Percentiles rank a stretch among this genome's conserved stretches.
Evolutionary conservation across 345 rosid species (phyloP).

Genomic region (Boechera divaricarpa): DNA sequence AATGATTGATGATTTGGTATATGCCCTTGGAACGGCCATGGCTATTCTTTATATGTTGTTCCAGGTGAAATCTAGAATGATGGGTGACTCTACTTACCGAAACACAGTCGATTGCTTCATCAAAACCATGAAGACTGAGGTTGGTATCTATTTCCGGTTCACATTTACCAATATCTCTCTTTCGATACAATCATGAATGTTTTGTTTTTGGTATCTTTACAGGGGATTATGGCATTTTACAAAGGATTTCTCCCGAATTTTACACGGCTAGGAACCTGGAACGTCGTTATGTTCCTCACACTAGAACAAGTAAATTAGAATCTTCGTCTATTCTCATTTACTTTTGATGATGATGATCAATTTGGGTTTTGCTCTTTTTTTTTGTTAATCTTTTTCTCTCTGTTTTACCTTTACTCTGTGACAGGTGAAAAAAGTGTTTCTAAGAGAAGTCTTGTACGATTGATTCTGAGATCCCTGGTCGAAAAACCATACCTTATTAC

Average conservation of each 20-base stretch:
- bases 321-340: constrained; percentile 19
- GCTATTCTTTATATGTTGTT: constrained; percentile 41
- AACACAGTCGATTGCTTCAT: constrained; percentile 90
- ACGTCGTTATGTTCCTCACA: constrained; percentile 88
- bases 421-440: constrained; percentile 74
- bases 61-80: constrained; percentile 99
- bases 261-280: constrained; percentile 92
- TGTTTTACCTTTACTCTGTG: constrained; percentile 28
- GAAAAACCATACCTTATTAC: constrained; percentile 30
- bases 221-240: constrained; percentile 89
- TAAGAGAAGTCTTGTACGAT: constrained; percentile 65
- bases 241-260: constrained; percentile 96
- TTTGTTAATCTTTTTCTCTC: constrained; percentile 6
- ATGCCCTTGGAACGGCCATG: constrained; percentile 21
- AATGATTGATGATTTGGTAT: constrained; percentile 25
- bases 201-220: constrained; percentile 37
- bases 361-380: constrained; percentile 11
- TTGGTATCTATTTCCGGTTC: constrained; percentile 35
- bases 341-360: constrained; percentile 24
- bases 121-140: constrained; percentile 91
- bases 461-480: constrained; percentile 37
- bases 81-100: constrained; percentile 93
- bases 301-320: constrained; percentile 78
- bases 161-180: background rate
- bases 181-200: constrained; percentile 18